Evolutionary conservation across 1,284 basidiomycete genomes (phyloP).

Genomic region (Leccinum proliferum): DNA sequence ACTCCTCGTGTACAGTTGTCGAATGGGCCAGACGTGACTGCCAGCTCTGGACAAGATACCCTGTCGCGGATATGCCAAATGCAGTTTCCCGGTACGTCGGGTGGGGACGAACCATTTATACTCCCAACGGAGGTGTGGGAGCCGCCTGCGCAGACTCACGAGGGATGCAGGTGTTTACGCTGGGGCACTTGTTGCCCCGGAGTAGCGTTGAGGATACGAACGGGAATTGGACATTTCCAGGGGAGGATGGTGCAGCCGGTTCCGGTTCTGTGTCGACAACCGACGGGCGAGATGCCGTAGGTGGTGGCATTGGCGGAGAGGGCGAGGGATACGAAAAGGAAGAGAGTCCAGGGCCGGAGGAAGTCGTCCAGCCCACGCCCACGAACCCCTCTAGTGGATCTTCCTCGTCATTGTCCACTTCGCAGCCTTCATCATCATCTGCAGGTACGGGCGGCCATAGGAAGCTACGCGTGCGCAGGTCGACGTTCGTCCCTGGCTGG

Average conservation of each 20-base stretch:
- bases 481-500: slow-evolving; percentile 86
- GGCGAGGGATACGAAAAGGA: slow-evolving; percentile 25
- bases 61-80: slow-evolving; percentile 23
- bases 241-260: slow-evolving; percentile 18
- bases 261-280: slow-evolving; percentile 7
- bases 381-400: slow-evolving; percentile 18
- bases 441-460: slow-evolving; percentile 3
- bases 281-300: slow-evolving; percentile 1
- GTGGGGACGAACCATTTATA: slow-evolving; percentile 35
- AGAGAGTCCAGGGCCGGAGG: slow-evolving; percentile 27
- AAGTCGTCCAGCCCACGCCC: slow-evolving; percentile 28
- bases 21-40: slow-evolving; percentile 14
- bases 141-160: slow-evolving; percentile 36
- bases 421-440: slow-evolving; percentile 11
- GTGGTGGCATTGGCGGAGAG: slow-evolving; percentile 8
- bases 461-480: slow-evolving; percentile 58
- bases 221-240: slow-evolving; percentile 55
- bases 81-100: slow-evolving; percentile 21
- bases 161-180: slow-evolving; percentile 78
- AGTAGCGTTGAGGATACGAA: slow-evolving; percentile 45
- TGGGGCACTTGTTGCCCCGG: slow-evolving; percentile 72
- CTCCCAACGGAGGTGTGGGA: slow-evolving; percentile 31
- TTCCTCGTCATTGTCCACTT: slow-evolving; percentile 17
- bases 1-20: slow-evolving; percentile 33
- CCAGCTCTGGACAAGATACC: slow-evolving; percentile 11